phyloP scores from a whole-genome alignment of 495 filamentous ascomycete species.

The Letharia lupina region DNA sequence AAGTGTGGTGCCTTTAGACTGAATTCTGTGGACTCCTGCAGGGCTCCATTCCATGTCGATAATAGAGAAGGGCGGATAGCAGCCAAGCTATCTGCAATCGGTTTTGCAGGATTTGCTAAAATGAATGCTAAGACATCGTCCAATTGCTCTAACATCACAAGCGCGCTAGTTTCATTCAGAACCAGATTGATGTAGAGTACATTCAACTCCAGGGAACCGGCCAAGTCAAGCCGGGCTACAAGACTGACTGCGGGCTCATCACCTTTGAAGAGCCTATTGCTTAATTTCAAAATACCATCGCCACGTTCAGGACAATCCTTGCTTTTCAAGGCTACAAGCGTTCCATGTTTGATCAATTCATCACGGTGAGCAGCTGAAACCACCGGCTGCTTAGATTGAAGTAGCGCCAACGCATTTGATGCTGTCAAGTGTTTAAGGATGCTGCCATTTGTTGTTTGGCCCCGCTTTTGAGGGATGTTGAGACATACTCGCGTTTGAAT shows the following conservation, averaged over 20 bases:
- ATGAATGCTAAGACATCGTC: constrained; percentile 28
- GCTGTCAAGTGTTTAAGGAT: constrained; percentile 1
- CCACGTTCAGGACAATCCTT: background rate
- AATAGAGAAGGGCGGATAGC: constrained; percentile 27
- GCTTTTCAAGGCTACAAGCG: background rate
- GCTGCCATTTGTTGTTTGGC: background rate
- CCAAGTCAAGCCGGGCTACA: constrained; percentile 24
- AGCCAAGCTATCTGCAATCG: constrained; percentile 21
- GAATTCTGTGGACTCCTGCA: constrained; percentile 24
- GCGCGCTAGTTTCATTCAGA: constrained; percentile 24
- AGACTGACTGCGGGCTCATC: constrained; percentile 29
- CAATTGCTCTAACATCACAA: constrained; percentile 31
- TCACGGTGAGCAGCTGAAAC: background rate
- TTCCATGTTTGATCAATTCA: background rate
- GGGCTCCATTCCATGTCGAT: constrained; percentile 31
- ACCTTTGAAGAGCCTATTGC: constrained; percentile 23
- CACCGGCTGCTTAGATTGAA: background rate
- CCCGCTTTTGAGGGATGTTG: background rate
- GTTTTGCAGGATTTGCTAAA: constrained; percentile 26
- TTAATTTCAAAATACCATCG: background rate
- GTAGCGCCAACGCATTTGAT: background rate
- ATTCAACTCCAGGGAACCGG: constrained; percentile 25
- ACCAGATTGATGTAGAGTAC: constrained; percentile 25
- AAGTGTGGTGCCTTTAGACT: constrained; percentile 17
- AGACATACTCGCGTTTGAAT: background rate